Base-by-base conservation (phyloP, 2,329 filamentous ascomycete species). In the Fusarium virguliforme region DNA sequence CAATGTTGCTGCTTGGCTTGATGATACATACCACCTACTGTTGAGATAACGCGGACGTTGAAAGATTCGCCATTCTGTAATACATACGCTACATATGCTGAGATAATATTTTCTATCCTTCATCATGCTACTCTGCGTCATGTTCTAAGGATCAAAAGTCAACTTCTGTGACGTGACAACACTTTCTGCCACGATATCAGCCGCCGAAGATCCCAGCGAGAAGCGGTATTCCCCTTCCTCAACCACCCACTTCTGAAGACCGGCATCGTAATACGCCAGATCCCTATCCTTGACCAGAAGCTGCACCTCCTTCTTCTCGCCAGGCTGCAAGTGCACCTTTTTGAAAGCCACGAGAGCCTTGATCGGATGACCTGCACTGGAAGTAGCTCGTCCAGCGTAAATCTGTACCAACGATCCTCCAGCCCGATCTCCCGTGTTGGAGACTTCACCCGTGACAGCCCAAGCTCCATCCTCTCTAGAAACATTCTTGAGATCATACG, bases 351-450 rank as follows among this genome's bases (percentile, higher is more conserved):
- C 75, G 0, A 81, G 76, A 8, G 66, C 38, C 59, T 81, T 81
- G 18, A 76, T 40, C 0, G 79, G 79, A 28, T 78, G 75, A 1
- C 74, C 74, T 3, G 51, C 4, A 13, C 48, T 64, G 1, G 35
- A 22, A 4, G 60, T 54, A 5, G 50, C 51, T 32, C 58, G 65
- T 4, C 75, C 75, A 3, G 61, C 76, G 74, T 90, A 90, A 7
- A 89, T 71, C 60, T 90, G 88, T 1, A 88, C 84, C 8, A 90
- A 85, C 12, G 83, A 81, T 10, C 83, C 80, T 24, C 87, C 88
- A 2, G 80, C 74, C 0, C 83, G 72, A 0, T 63, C 41, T 15
- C 91, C 91, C 0, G 83, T 87, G 75, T 93, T 93, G 34, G 83
- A 84, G 6, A 93, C 79, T 0, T 81, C 82, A 4, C 88, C 80